Conservation (phyloP, 2,329 filamentous ascomycete genomes). For the Laburnicola sp. region DNA sequence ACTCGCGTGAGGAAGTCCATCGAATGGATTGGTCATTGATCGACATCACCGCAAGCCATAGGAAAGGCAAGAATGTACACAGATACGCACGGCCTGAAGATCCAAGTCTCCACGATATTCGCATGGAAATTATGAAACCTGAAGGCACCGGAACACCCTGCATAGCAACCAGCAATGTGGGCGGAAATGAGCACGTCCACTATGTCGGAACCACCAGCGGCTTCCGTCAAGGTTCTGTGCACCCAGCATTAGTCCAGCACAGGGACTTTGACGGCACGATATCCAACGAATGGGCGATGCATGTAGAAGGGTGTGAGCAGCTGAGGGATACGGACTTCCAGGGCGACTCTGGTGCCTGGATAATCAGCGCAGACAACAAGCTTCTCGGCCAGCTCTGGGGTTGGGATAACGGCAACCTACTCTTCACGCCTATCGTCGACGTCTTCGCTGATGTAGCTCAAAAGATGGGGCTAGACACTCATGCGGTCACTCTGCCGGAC, state of each 20-base stretch:
- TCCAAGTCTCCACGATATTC: constrained; percentile 7
- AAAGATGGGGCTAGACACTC: neutral
- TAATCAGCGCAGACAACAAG: constrained; percentile 10
- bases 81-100: neutral
- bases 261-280: neutral
- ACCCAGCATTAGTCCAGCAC: neutral
- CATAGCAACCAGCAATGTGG: neutral
- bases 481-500: neutral
- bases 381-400: constrained; percentile 14
- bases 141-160: constrained; percentile 6
- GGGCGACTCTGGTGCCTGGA: constrained; percentile 17
- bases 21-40: constrained; percentile 16
- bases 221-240: constrained; percentile 6
- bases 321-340: constrained; percentile 4
- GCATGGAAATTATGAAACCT: constrained; percentile 1
- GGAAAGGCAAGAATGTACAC: constrained; percentile 12
- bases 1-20: neutral
- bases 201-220: constrained; percentile 13
- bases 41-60: constrained; percentile 4
- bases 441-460: constrained; percentile 13
- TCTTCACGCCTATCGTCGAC: constrained; percentile 13
- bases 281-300: constrained; percentile 14
- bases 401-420: constrained; percentile 10
- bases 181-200: neutral
- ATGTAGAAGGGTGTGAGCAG: neutral